Conservation (phyloP, 768 basidiomycete species). For the Leccinum variicolor region DNA sequence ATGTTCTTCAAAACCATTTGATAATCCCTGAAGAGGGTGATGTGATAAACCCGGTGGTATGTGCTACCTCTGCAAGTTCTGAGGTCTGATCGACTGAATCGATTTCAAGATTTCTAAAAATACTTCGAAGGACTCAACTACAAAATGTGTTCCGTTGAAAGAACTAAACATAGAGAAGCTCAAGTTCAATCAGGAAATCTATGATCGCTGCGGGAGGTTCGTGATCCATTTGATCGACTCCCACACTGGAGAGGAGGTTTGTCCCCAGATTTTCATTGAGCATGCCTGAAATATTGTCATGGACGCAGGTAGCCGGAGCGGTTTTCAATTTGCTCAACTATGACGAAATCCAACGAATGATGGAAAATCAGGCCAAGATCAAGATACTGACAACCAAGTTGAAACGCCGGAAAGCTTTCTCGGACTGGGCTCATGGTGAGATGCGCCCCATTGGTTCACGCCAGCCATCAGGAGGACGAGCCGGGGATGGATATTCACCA, state of each 20-base stretch:
- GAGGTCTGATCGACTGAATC: too few species aligned
- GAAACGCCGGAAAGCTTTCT: not conserved
- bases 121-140: too few species aligned
- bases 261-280: not conserved
- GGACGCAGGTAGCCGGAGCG: not conserved
- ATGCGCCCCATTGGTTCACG: not conserved
- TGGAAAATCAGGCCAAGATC: conserved; percentile 2
- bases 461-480: not conserved
- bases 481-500: not conserved
- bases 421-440: not conserved
- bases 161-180: rapidly evolving
- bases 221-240: not conserved
- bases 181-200: not conserved
- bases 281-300: not conserved
- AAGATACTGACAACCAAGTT: not conserved
- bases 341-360: not conserved
- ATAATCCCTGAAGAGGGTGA: not conserved
- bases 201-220: not conserved
- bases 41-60: not conserved
- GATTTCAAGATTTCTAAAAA: too few species aligned
- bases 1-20: not conserved
- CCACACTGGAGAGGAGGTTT: not conserved
- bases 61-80: too few species aligned
- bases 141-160: not conserved
- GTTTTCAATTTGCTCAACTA: not conserved